Evolutionary conservation across 805 yeast genomes (phyloP), one percentile per base, ranked within the genome.

Genomic region (Cyberlindnera galapagoensis): DNA sequence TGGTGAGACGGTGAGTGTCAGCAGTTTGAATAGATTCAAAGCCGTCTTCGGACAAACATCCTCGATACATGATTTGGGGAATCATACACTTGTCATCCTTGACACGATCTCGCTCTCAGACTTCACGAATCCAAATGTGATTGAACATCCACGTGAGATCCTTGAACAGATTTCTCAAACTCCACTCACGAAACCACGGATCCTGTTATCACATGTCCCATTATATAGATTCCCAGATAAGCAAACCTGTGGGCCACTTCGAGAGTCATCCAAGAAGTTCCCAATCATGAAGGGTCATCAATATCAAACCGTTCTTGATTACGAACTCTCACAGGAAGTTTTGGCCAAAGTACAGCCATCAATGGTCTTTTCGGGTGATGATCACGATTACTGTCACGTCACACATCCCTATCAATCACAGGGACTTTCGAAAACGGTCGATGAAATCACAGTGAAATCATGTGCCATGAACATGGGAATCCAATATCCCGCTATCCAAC

Each of bases 391-490:
- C 46, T 92, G 99, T 55, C 85, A 82, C 43, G 69, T 80, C 19
- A 59, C 60, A 14, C 97, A 90, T 52, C 34, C 44, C 3, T 53
- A 49, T 34, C 21, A 26, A 9, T 24, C 42, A 9, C 51, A 60
- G 37, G 42, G 42, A 0, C 54, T 51, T 2, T 35, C 41, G 0
- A 39, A 43, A 23, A 46, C 42, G 3, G 65, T 74, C 3, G 79
- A 78, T 31, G 98, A 92, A 54, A 75, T 81, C 42, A 85, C 96
- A 0, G 87, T 88, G 18, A 92, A 92, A 56, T 76, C 94, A 4
- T 75, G 81, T 32, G 80, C 96, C 10, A 83, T 92, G 94, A 88
- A 95, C 15, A 83, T 85, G 77, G 97, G 97, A 0, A 76, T 92
- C 18, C 58, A 65, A 32, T 64, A 66, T 33, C 99, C 99, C 0